Conservation (phyloP, 2,329 filamentous ascomycete genomes). For the Fusarium sp. region DNA sequence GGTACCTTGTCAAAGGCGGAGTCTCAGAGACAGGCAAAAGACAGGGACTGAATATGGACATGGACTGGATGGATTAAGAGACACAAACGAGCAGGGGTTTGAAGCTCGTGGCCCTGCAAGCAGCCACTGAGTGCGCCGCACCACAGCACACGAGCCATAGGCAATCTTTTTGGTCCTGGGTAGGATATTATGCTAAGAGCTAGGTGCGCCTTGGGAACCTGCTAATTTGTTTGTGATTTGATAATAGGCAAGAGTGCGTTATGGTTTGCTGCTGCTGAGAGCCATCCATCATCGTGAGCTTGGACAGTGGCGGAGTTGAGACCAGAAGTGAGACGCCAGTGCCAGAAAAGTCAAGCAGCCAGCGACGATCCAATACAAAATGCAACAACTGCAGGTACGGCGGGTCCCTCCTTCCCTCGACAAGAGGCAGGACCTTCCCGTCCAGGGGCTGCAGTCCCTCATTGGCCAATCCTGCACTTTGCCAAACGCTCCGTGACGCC, state of each 20-base stretch:
- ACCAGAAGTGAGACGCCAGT: conserved; percentile 29
- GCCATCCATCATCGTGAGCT: conserved; percentile 31
- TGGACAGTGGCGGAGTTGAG: conserved; percentile 37
- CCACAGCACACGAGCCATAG: conserved; percentile 25
- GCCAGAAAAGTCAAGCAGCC: conserved; percentile 17
- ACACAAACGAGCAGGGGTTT: conserved; percentile 41
- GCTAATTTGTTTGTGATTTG: conserved; percentile 29
- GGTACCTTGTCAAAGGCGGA: conserved; percentile 40
- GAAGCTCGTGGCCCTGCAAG: conserved; percentile 38
- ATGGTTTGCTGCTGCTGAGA: conserved; percentile 10
- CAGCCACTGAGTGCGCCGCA: conserved; percentile 33
- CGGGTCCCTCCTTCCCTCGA: conserved; percentile 20
- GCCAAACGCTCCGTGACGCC: conserved; percentile 46
- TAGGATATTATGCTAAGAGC: conserved; percentile 3
- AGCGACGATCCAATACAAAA: conserved; percentile 30
- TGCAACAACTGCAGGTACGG: conserved; percentile 35
- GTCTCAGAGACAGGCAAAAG: conserved; percentile 40
- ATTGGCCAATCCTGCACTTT: conserved; percentile 37
- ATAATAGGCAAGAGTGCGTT: not conserved
- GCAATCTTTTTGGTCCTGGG: conserved; percentile 27
- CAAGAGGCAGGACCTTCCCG: conserved; percentile 30
- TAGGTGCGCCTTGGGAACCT: not conserved
- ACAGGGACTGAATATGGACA: conserved; percentile 20
- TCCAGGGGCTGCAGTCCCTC: conserved; percentile 34
- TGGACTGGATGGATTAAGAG: conserved; percentile 22